phyloP scores from a whole-genome alignment of 1,139 yeast genomes.

The Candida sp. region DNA sequence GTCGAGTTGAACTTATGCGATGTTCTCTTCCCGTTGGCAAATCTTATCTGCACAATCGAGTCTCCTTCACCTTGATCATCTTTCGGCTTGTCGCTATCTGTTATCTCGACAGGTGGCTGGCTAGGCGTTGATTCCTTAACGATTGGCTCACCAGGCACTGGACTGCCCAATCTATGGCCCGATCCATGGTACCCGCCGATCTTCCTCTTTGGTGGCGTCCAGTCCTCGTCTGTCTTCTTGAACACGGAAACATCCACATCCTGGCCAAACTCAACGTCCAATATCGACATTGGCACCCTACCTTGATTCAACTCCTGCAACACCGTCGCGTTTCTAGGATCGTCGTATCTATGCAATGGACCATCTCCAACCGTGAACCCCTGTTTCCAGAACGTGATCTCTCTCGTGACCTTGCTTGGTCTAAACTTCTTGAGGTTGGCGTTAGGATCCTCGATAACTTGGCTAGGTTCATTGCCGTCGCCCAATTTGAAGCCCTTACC shows the following conservation, averaged over 20 bases:
- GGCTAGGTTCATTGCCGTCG: conserved; percentile 53
- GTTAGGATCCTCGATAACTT: conserved; percentile 33
- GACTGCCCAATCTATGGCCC: conserved; percentile 93
- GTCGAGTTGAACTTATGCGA: conserved; percentile 67
- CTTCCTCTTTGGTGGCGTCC: conserved; percentile 68
- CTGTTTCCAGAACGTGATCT: conserved; percentile 93
- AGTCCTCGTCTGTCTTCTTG: conserved; percentile 83
- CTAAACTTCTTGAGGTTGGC: conserved; percentile 21
- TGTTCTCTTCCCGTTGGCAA: conserved; percentile 79
- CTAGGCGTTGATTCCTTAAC: conserved; percentile 1
- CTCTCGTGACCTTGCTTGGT: conserved; percentile 63
- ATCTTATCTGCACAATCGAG: conserved; percentile 78
- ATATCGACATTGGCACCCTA: conserved; percentile 86
- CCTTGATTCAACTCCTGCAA: conserved; percentile 86
- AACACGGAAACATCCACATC: conserved; percentile 95
- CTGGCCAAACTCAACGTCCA: conserved; percentile 88
- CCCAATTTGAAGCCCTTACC: conserved; percentile 91
- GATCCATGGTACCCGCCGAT: conserved; percentile 77
- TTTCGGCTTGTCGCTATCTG: conserved; percentile 21
- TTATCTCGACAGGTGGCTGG: conserved; percentile 10
- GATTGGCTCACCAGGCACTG: conserved; percentile 74
- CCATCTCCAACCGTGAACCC: conserved; percentile 98
- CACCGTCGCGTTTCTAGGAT: conserved; percentile 80
- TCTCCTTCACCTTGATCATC: conserved; percentile 59
- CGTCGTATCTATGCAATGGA: conserved; percentile 83